Base-by-base conservation (phyloP, 2,329 filamentous ascomycete genomes). In the Talaromyces amestolkiae region DNA sequence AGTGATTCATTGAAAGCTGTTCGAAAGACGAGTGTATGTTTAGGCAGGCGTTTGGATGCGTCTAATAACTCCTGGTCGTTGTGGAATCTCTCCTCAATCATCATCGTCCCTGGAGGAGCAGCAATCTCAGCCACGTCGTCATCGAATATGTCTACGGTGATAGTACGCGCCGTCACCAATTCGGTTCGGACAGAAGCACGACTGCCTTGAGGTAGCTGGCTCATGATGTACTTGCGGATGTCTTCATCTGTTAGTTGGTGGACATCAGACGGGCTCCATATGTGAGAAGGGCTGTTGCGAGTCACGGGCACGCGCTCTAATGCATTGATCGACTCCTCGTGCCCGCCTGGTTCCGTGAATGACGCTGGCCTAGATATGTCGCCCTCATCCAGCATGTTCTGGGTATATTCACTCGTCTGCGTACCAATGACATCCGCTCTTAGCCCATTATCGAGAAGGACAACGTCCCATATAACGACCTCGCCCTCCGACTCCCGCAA, bases 321-420 rank as follows among this genome's bases (percentile, higher is more conserved):
- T 10, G 77, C 77, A 67, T 78, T 75, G 58, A 81, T 79, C 4
- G 67, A 63, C 27, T 76, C 75, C 51, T 81, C 75, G 11, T 74
- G 73, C 13, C 72, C 73, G 4, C 74, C 74, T 6, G 78, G 74
- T 53, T 76, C 74, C 58, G 80, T 69, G 61, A 82, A 81, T 10
- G 82, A 82, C 86, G 88, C 68, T 84, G 84, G 68, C 78, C 82
- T 73, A 80, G 86, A 58, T 86, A 82, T 53, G 77, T 80, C 49
- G 17, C 37, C 73, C 33, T 82, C 80, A 39, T 85, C 81, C 10
- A 82, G 77, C 2, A 79, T 78, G 51, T 67, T 63, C 27, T 70
- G 67, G 7, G 69, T 58, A 60, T 74, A 76, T 51, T 73, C 73
- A 47, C 76, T 72, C 58, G 74, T 74, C 65, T 75, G 76, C 43